Conservation (phyloP, 2,329 filamentous ascomycete genomes). For the Xylariales sp. region DNA sequence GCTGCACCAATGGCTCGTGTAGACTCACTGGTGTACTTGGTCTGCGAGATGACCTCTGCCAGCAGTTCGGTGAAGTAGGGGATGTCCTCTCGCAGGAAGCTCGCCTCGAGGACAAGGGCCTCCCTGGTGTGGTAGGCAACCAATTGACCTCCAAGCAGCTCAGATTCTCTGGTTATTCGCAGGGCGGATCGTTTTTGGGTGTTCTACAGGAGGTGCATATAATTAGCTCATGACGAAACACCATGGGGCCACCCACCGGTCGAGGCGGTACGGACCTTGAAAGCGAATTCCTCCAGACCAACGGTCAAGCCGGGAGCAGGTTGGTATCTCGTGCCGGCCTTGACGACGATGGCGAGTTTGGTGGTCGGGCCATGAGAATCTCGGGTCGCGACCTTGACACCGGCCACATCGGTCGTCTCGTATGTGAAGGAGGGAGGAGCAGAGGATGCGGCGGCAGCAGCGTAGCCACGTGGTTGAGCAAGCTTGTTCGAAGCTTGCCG, state of each 20-base stretch:
- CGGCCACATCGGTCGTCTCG: slow-evolving; percentile 78
- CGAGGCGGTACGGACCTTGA: slow-evolving; percentile 64
- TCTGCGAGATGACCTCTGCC: slow-evolving; percentile 82
- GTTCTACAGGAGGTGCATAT: slow-evolving; percentile 52
- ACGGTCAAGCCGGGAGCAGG: slow-evolving; percentile 83
- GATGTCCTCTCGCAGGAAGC: slow-evolving; percentile 91
- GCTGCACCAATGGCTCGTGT: slow-evolving; percentile 11
- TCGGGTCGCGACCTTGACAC: slow-evolving; percentile 88
- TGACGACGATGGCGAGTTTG: slow-evolving; percentile 85
- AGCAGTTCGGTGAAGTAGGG: slow-evolving; percentile 97
- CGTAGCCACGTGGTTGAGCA: slow-evolving; percentile 46
- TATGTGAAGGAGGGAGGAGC: slow-evolving; percentile 70
- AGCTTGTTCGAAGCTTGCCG: slow-evolving; percentile 53
- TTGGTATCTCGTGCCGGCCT: slow-evolving; percentile 92
- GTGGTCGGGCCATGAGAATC: slow-evolving; percentile 85
- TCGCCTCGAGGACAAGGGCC: slow-evolving; percentile 86
- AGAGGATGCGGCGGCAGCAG: slow-evolving; percentile 51
- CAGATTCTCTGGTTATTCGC: slow-evolving; percentile 89
- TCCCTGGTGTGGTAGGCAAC: slow-evolving; percentile 85
- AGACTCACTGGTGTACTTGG: slow-evolving; percentile 72
- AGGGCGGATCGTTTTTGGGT: slow-evolving; percentile 84
- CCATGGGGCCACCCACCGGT: background rate
- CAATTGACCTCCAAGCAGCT: slow-evolving; percentile 91
- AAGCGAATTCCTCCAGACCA: slow-evolving; percentile 91
- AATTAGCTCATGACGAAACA: slow-evolving; percentile 40